These are phyloP conservation scores for Penicillium odoratum DNA, from an alignment of 495 filamentous ascomycete species.

Conservation along the genomic window DNA sequence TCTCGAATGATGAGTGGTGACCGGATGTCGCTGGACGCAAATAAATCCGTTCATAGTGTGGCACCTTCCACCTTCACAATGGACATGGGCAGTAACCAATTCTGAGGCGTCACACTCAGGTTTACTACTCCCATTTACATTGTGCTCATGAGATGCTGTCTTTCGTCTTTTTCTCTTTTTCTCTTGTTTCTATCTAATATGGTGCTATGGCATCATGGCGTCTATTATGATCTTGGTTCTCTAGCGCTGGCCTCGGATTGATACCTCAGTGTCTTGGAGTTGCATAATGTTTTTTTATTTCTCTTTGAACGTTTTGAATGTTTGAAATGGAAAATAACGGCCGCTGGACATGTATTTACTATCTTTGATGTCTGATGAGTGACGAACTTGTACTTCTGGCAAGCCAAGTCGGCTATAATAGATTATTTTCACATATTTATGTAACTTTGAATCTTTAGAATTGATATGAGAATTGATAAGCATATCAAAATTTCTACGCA, in stretches of 20 bases:
- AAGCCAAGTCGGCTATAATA: conserved; percentile 26
- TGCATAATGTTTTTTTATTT: conserved; percentile 20
- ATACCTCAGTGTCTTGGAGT: conserved; percentile 23
- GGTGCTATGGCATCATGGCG: conserved; percentile 17
- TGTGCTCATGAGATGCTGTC: conserved; percentile 4
- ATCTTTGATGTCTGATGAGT: conserved; percentile 34
- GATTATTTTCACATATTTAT: conserved; percentile 7
- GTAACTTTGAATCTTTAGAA: no score
- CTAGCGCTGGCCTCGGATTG: conserved; percentile 11
- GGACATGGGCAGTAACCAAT: conserved; percentile 50
- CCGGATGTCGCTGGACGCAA: conserved; percentile 44
- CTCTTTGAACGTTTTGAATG: conserved; percentile 14
- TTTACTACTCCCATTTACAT: conserved; percentile 20
- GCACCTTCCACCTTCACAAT: conserved; percentile 44
- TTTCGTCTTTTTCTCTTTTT: conserved; percentile 3
- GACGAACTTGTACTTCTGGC: conserved; percentile 27
- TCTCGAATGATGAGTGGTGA: conserved; percentile 45
- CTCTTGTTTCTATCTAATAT: conserved; percentile 11
- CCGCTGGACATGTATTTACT: conserved; percentile 28
- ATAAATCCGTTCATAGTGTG: conserved; percentile 45
- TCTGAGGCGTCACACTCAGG: conserved; percentile 48
- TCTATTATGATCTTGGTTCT: conserved; percentile 11
- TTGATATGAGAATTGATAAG: no score
- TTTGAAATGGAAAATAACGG: conserved; percentile 20
- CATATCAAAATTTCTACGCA: neutral